A percentile compares a stretch with the other conserved stretches of the same genome.
Conservation (phyloP, 225 moss, liverwort and hornwort genomes). For the Antitrichia curtipendula region DNA sequence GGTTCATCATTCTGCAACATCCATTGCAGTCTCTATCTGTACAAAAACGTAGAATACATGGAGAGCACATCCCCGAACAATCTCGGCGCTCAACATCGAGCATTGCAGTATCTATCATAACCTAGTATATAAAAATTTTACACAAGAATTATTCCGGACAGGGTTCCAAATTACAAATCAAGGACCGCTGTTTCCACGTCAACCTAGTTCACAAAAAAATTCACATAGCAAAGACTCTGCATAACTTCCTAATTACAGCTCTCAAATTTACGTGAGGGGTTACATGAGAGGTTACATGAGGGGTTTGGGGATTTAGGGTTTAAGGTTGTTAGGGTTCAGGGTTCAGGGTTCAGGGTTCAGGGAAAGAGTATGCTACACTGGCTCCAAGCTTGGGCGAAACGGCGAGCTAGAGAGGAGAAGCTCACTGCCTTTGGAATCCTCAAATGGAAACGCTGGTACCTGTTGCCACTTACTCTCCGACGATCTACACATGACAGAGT, state of each 20-base stretch:
- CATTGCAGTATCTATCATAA: neutral
- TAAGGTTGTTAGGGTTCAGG: neutral
- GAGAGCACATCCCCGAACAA: neutral
- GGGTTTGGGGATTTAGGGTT: neutral
- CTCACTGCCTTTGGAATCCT: neutral
- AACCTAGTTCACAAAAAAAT: no score
- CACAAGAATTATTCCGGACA: neutral
- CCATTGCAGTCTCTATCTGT: neutral
- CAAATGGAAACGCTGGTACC: conserved; percentile 4
- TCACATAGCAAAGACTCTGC: neutral
- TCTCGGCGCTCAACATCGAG: neutral
- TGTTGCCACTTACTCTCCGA: neutral
- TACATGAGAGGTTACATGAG: neutral
- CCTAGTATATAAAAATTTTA: neutral
- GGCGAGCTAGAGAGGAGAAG: conserved; percentile 36
- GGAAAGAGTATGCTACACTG: neutral
- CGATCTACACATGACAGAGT: conserved; percentile 5
- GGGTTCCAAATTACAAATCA: no score
- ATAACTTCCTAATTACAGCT: neutral
- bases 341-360: no score
- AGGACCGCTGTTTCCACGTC: neutral
- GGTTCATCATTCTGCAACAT: neutral
- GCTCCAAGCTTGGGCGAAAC: conserved; percentile 33
- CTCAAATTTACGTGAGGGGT: neutral
- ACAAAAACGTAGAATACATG: neutral